phyloP scores from a whole-genome alignment of 2,329 filamentous ascomycete genomes.

The Aspergillus bombycis region DNA sequence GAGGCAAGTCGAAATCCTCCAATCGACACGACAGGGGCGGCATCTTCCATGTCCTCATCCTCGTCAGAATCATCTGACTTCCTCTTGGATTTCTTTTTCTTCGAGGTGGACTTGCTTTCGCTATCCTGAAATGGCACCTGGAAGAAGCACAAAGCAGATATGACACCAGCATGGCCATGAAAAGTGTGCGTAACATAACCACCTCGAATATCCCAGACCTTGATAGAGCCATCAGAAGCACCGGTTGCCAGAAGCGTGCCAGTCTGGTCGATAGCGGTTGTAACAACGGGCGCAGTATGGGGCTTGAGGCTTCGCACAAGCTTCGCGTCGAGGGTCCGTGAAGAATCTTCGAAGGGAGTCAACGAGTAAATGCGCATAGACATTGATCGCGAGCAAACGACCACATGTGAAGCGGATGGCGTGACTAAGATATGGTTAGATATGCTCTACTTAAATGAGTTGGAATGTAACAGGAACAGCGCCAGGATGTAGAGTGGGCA shows the following conservation, averaged over 20 bases:
- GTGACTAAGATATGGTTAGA: constrained; percentile 62
- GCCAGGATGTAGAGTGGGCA: background rate
- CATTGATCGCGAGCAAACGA: constrained; percentile 91
- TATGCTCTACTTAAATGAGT: background rate
- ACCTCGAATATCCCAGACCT: constrained; percentile 91
- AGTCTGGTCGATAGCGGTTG: constrained; percentile 80
- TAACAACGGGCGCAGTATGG: constrained; percentile 85
- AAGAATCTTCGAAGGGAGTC: constrained; percentile 58
- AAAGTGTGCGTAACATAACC: constrained; percentile 96
- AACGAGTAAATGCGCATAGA: constrained; percentile 91
- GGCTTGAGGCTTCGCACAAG: constrained; percentile 83
- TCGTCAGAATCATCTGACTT: constrained; percentile 32
- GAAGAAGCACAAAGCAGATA: constrained; percentile 92
- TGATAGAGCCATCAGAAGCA: constrained; percentile 88
- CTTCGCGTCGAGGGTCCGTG: constrained; percentile 64
- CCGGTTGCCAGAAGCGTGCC: constrained; percentile 90
- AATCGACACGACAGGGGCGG: constrained; percentile 44
- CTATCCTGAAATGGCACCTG: constrained; percentile 61
- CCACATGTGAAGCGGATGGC: constrained; percentile 82
- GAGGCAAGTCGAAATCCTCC: constrained; percentile 79
- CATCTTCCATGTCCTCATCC: constrained; percentile 49
- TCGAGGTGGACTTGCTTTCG: constrained; percentile 43
- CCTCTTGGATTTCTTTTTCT: constrained; percentile 51
- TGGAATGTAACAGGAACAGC: background rate
- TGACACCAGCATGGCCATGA: constrained; percentile 85